Evolutionary conservation across 2,329 filamentous ascomycete species (phyloP).

Genomic region (Paramyrothecium roridum): DNA sequence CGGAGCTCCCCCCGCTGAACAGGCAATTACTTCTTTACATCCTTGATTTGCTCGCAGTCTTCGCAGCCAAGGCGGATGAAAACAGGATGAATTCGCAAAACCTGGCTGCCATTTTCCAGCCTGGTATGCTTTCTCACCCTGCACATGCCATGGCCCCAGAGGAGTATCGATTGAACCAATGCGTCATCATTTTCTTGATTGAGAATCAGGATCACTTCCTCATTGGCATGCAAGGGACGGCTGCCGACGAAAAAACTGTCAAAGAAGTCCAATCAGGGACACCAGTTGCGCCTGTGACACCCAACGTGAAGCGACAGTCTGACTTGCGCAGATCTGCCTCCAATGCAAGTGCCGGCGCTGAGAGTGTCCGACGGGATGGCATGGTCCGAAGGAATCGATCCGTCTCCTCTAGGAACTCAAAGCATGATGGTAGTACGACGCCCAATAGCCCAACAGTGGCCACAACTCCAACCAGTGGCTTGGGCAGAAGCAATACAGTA

Average conservation of each 20-base stretch:
- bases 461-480: conserved; percentile 52
- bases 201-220: conserved; percentile 98
- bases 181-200: conserved; percentile 95
- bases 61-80: conserved; percentile 92
- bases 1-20: conserved; percentile 87
- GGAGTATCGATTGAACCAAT: conserved; percentile 93
- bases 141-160: conserved; percentile 91
- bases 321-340: conserved; percentile 66
- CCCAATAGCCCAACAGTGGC: conserved; percentile 61
- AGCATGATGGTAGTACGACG: conserved; percentile 68
- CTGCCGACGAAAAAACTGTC: conserved; percentile 78
- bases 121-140: conserved; percentile 91
- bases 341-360: conserved; percentile 82
- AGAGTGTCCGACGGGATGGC: conserved; percentile 79
- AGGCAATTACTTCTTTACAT: conserved; percentile 94
- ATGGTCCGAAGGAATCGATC: conserved; percentile 85
- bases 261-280: conserved; percentile 68
- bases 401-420: conserved; percentile 83
- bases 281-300: conserved; percentile 40
- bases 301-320: conserved; percentile 49
- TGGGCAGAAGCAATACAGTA: conserved; percentile 79
- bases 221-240: conserved; percentile 98
- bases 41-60: conserved; percentile 90
- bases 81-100: conserved; percentile 98
- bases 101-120: conserved; percentile 94